Evolutionary conservation across 2,329 filamentous ascomycete genomes (phyloP).

Genomic region (Cordyceps farinosa): DNA sequence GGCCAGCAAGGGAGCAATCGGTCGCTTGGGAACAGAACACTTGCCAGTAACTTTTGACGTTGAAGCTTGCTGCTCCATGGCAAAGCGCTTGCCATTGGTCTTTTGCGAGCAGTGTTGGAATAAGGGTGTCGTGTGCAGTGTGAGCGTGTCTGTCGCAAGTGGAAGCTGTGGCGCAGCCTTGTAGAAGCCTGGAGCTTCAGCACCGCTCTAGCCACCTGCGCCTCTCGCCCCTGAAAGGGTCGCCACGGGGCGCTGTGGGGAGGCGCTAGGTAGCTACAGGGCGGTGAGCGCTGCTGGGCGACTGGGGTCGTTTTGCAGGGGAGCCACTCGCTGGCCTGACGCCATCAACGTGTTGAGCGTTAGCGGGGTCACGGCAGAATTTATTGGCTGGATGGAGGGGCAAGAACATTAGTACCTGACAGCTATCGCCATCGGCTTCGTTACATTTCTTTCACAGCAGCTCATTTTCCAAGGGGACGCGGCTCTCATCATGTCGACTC

Average conservation of each 20-base stretch:
- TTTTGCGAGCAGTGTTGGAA: not conserved
- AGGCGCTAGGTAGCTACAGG: not conserved
- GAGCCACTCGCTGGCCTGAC: conserved; percentile 6
- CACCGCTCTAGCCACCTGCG: not conserved
- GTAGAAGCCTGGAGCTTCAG: not conserved
- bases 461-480: conserved; percentile 36
- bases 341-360: conserved; percentile 9
- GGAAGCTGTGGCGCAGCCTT: not conserved
- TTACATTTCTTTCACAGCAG: not conserved
- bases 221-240: conserved; percentile 3
- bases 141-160: conserved; percentile 9
- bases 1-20: too few species aligned
- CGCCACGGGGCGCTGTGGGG: not conserved
- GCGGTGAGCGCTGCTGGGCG: not conserved
- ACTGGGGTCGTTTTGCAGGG: not conserved
- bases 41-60: conserved; percentile 75
- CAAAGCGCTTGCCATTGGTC: conserved; percentile 23
- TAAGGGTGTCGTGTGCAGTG: not conserved
- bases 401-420: not conserved
- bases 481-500: conserved; percentile 53
- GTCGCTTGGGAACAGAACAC: conserved; percentile 17
- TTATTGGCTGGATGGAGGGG: conserved; percentile 18
- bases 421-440: not conserved
- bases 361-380: conserved; percentile 26
- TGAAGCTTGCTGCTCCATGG: conserved; percentile 65